Base-by-base conservation (phyloP, 306 rosid species). In the Prunus davidiana region DNA sequence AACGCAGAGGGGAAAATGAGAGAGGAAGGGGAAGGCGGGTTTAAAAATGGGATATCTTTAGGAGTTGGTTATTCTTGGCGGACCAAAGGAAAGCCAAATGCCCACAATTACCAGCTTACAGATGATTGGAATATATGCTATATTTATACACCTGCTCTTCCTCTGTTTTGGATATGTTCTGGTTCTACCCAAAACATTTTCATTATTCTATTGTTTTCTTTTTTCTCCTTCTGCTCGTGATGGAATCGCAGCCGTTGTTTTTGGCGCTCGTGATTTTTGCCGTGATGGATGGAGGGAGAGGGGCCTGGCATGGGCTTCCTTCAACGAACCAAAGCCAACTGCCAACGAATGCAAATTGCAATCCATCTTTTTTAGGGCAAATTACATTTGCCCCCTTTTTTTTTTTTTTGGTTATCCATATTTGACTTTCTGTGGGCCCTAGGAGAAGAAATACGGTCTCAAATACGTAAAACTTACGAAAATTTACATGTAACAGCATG, bases 21-120 rank as follows among this genome's bases (percentile, higher is more conserved):
- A 43, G 34, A 57, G 55, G 10, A 12, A 46, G 77, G 69, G 76
- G 80, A 73, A 27, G 80, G 71, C 63, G 54, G 54, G 22, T 51
- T 73, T 82, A 70, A 72, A 82, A 73, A 38, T 84, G 88, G 85
- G 69, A 75, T 52, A 79, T 82, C 81, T 84, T 90, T 78, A 87
- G 79, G 73, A 77, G 90, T 75, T 80, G 85, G 93, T 89, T 88
- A 83, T 91, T 87, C 82, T 80, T 74, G 51, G 84, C 57, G 61
- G 68, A 80, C 28, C 69, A 72, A 75, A 76, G 74, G 58, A 71
- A 8, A 52, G 73, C 74, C 70, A 85, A 81, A 74, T 57, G 69
- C 81, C 67, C 77, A 75, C 79, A 52, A 50, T 41, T 57, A 69
- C 85, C 79, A 78, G 88, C 49, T 76, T 73, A 72, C 47, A 47